Percentiles rank a stretch among this genome's conserved stretches.
phyloP scores from a whole-genome alignment of 441 rosid species.

The Metrosideros polymorpha region DNA sequence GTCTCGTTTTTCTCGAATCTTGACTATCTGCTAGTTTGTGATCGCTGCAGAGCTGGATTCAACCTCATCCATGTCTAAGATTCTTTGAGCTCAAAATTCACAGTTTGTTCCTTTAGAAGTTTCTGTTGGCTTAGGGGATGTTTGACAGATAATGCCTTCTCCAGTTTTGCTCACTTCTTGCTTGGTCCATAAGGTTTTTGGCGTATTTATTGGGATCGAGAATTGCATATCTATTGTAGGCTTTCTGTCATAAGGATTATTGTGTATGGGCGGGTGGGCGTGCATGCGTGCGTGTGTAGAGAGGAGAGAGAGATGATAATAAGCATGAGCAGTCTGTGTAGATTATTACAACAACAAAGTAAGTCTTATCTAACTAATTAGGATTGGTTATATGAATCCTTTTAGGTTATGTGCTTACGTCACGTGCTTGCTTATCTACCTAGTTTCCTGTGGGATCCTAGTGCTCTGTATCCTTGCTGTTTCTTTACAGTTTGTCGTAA shows the following conservation, averaged over 20 bases:
- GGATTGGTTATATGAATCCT: background rate
- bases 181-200: background rate
- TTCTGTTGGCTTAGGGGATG: background rate
- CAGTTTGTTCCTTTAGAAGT: background rate
- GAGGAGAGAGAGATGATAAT: background rate
- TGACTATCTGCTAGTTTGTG: background rate
- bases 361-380: background rate
- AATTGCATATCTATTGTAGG: background rate
- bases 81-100: background rate
- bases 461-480: background rate
- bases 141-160: background rate
- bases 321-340: background rate
- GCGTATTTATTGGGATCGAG: background rate
- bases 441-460: background rate
- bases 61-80: background rate
- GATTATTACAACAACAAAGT: background rate
- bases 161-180: background rate
- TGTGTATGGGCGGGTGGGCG: background rate
- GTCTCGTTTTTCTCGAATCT: background rate
- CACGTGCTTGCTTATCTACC: background rate
- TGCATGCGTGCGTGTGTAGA: background rate
- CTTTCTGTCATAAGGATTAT: background rate
- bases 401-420: background rate
- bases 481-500: background rate
- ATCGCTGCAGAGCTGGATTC: background rate